Base-by-base conservation (phyloP, 257 asterid genomes). In the Craterostigma plantagineum region DNA sequence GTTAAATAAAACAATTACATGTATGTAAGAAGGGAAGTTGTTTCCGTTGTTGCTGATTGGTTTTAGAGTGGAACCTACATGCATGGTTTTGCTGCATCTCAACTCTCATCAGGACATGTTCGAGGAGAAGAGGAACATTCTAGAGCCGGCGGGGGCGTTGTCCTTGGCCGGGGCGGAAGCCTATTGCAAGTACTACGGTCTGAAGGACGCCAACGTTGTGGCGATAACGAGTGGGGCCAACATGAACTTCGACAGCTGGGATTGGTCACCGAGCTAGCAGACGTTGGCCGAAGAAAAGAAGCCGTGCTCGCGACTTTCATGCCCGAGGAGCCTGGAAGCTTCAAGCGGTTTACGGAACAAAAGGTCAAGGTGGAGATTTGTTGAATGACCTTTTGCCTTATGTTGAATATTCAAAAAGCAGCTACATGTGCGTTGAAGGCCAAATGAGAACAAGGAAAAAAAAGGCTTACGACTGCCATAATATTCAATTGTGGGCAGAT, bases 141-240 rank as follows among this genome's bases (percentile, higher is more conserved):
- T 90, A 61, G 98, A 90, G 60, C 98, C 95, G 46, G 93, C 98
- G 18, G 98, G 98, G 53, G 98, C 98, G 16, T 93, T 90, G 67
- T 67, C 98, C 46, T 66, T 90, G 33, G 93, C 94, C 43, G 98
- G 98, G 58, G 98, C 94, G 15, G 75, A 90, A 67, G 92, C 95
- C 18, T 83, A 90, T 50, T 90, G 94, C 86, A 73, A 74, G 38
- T 75, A 83, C 60, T 83, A 90, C 51, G 81, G 76, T 48, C 69
- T 74, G 45, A 66, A 76, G 74, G 87, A 61, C 48, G 85, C 60
- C 59, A 79, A 83, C 57, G 78, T 90, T 42, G 92, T 90, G 44
- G 93, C 91, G 33, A 68, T 90, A 65, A 73, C 95, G 12, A 82
- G 91, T 46, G 98, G 98, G 45, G 98, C 98, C 38, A 90, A 83